A percentile compares a stretch with the other conserved stretches of the same genome.
phyloP scores from a whole-genome alignment of 2,329 filamentous ascomycete genomes.

The Harringtonia lauricola region DNA sequence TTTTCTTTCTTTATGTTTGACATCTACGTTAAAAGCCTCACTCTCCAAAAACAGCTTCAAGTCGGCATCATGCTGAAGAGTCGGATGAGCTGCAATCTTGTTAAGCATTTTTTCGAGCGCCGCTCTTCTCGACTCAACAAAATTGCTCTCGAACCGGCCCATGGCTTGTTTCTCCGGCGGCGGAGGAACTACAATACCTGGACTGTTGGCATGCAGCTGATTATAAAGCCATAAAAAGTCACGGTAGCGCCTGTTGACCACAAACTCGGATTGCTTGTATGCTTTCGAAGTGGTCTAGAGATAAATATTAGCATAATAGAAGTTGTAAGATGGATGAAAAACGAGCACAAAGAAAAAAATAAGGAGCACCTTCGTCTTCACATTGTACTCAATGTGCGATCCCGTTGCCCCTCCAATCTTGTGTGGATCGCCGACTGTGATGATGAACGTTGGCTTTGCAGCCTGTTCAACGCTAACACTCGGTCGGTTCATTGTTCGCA shows the following conservation, averaged over 20 bases:
- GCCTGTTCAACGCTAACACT: slow-evolving; percentile 90
- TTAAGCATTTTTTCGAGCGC: slow-evolving; percentile 97
- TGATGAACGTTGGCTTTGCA: slow-evolving; percentile 81
- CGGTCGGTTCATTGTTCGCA: slow-evolving; percentile 48
- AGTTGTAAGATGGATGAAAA: neutral
- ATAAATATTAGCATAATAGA: neutral
- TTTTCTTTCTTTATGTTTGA: slow-evolving; percentile 94
- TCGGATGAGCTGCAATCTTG: slow-evolving; percentile 82
- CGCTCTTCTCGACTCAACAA: slow-evolving; percentile 83
- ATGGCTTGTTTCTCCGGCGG: slow-evolving; percentile 97
- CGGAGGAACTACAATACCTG: slow-evolving; percentile 87
- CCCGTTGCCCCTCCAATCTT: slow-evolving; percentile 96
- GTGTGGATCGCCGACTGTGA: slow-evolving; percentile 89
- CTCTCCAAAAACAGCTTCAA: slow-evolving; percentile 95
- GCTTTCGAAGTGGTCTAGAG: slow-evolving; percentile 83
- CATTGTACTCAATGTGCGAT: slow-evolving; percentile 95
- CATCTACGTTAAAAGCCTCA: slow-evolving; percentile 87
- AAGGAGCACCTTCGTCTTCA: slow-evolving; percentile 67
- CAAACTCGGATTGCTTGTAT: slow-evolving; percentile 85
- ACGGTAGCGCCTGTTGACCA: slow-evolving; percentile 85
- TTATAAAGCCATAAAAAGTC: slow-evolving; percentile 98
- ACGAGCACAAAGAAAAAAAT: neutral
- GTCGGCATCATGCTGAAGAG: slow-evolving; percentile 85
- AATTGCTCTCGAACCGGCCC: slow-evolving; percentile 90
- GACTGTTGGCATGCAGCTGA: slow-evolving; percentile 86